phyloP scores from a whole-genome alignment of 2,329 filamentous ascomycete genomes.

The Colletotrichum viniferum region DNA sequence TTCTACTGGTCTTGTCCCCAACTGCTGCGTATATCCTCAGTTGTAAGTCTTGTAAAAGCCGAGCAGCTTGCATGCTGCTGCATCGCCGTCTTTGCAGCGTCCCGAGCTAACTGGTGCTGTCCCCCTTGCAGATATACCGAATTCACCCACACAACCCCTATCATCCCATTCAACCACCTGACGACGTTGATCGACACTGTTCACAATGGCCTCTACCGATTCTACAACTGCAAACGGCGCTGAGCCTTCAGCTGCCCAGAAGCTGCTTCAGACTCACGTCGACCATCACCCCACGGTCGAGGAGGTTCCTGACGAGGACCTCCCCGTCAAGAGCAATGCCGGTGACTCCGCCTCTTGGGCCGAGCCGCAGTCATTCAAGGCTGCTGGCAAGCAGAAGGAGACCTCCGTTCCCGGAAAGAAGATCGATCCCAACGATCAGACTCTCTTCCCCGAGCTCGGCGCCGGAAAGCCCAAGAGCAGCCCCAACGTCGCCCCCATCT shows the following conservation, averaged over 20 bases:
- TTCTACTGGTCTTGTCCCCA: conserved; percentile 21
- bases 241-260: conserved; percentile 62
- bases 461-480: conserved; percentile 68
- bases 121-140: conserved; percentile 19
- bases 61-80: not conserved
- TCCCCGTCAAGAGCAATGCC: conserved; percentile 56
- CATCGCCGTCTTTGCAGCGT: not conserved
- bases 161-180: not conserved
- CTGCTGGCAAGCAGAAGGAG: conserved; percentile 72
- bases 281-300: conserved; percentile 74
- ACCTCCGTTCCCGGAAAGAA: conserved; percentile 44
- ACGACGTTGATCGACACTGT: not conserved
- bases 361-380: conserved; percentile 62
- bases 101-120: not conserved
- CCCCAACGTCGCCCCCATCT: conserved; percentile 71
- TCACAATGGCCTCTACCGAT: conserved; percentile 47
- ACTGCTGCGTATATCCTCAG: conserved; percentile 11
- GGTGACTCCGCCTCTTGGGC: conserved; percentile 51
- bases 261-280: conserved; percentile 67
- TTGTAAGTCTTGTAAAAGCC: not conserved
- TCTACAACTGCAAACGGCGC: conserved; percentile 37
- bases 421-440: conserved; percentile 85
- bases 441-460: conserved; percentile 92
- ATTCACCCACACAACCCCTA: not conserved
- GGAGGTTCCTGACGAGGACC: conserved; percentile 81